A percentile compares a stretch with the other conserved stretches of the same genome.
Evolutionary conservation across 805 yeast genomes (phyloP).

Genomic region (Candida chauliodis): DNA sequence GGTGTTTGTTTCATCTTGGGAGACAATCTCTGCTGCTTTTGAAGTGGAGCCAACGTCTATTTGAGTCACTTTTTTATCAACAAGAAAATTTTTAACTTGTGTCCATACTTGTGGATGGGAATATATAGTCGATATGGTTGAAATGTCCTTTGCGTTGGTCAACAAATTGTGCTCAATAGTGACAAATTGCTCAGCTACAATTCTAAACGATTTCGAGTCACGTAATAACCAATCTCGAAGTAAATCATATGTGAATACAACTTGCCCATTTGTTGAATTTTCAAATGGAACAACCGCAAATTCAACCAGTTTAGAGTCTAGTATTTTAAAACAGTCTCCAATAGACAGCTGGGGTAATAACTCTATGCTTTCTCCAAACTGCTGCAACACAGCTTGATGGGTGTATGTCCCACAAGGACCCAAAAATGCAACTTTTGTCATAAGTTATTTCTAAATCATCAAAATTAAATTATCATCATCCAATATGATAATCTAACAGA

Average conservation of each 20-base stretch:
- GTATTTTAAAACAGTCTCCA: constrained; percentile 58
- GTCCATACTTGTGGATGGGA: constrained; percentile 99
- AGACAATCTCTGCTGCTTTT: constrained; percentile 70
- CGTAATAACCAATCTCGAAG: constrained; percentile 61
- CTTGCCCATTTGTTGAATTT: constrained; percentile 94
- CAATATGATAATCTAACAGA: too few relatives aligned
- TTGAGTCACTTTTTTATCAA: constrained; percentile 22
- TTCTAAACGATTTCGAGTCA: constrained; percentile 33
- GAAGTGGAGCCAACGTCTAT: constrained; percentile 80
- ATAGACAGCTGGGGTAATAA: constrained; percentile 41
- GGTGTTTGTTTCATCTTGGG: constrained; percentile 30
- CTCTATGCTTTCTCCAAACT: constrained; percentile 39
- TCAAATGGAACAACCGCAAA: constrained; percentile 86
- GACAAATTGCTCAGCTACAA: constrained; percentile 79
- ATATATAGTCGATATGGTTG: constrained; percentile 54
- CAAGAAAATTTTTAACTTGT: constrained; percentile 64
- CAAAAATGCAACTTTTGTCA: constrained; percentile 58
- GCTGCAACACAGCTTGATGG: constrained; percentile 64
- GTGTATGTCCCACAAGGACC: constrained; percentile 95
- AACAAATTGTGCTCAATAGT: constrained; percentile 75
- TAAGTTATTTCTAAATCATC: neutral
- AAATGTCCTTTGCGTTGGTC: constrained; percentile 41
- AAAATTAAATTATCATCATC: constrained; percentile 4
- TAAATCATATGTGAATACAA: constrained; percentile 78
- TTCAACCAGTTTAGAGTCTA: constrained; percentile 47